Evolutionary conservation across 148 eudicot genomes (phyloP).

Genomic region (Rhododendron williamsianum): DNA sequence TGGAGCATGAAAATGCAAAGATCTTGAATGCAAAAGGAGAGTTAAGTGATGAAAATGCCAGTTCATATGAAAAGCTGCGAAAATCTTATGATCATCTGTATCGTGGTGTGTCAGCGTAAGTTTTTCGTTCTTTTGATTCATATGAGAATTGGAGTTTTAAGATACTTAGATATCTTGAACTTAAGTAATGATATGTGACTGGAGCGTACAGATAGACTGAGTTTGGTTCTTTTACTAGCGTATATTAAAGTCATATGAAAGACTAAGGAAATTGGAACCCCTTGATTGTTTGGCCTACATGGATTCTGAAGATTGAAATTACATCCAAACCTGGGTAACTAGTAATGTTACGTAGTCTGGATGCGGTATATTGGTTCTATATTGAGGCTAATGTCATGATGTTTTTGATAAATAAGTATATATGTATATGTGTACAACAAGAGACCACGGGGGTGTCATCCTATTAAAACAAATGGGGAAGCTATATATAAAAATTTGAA

Average conservation of each 20-base stretch:
- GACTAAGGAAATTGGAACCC: not conserved
- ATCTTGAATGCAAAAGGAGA: slow-evolving; percentile 90
- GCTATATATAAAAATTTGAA: not conserved
- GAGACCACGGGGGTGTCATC: not conserved
- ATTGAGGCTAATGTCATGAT: not conserved
- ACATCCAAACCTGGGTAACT: not conserved
- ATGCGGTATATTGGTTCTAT: not conserved
- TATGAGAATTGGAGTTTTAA: not conserved
- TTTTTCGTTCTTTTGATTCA: slow-evolving; percentile 8
- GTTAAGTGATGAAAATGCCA: slow-evolving; percentile 82
- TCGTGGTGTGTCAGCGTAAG: slow-evolving; percentile 94
- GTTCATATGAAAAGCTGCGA: slow-evolving; percentile 88
- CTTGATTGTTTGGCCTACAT: not conserved
- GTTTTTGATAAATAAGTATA: not conserved
- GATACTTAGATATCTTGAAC: not conserved
- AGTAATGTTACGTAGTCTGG: not conserved
- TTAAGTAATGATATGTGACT: not conserved
- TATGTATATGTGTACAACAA: not conserved
- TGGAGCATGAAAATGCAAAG: slow-evolving; percentile 96
- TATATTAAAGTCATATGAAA: not conserved
- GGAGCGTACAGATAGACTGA: not conserved
- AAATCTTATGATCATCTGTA: slow-evolving; percentile 85
- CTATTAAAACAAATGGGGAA: not conserved
- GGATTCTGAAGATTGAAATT: not conserved
- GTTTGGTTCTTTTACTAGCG: not conserved